Evolutionary conservation across 352 stramenopile species (phyloP).

Genomic region (Blastocystis sp.): DNA sequence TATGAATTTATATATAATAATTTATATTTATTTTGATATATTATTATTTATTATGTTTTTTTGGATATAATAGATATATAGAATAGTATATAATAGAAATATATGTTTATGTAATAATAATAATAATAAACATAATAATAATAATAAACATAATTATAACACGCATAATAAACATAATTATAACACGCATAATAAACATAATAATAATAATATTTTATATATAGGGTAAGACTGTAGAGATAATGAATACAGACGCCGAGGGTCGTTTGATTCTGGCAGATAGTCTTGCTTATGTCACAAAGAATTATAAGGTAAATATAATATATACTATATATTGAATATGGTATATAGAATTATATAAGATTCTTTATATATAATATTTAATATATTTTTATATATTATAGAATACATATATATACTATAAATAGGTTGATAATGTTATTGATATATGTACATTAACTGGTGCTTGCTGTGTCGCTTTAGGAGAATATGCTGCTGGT

Average conservation of each 20-base stretch:
- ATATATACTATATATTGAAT: too few relatives aligned
- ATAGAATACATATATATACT: not conserved
- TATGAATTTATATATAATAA: not conserved
- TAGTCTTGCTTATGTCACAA: slow-evolving; percentile 54
- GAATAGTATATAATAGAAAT: too few relatives aligned
- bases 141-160: too few relatives aligned
- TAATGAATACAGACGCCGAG: slow-evolving; percentile 73
- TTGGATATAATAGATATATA: not conserved
- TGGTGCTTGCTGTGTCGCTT: slow-evolving; percentile 61
- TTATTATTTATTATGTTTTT: not conserved
- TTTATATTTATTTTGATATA: too few relatives aligned
- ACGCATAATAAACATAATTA: too few relatives aligned
- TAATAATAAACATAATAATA: too few relatives aligned
- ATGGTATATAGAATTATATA: slow-evolving; percentile 3
- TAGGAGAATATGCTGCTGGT: slow-evolving; percentile 57
- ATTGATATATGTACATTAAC: slow-evolving; percentile 77
- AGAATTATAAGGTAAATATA: slow-evolving; percentile 62
- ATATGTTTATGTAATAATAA: too few relatives aligned
- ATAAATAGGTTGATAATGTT: slow-evolving; percentile 58
- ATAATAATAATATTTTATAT: not conserved
- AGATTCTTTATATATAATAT: slow-evolving; percentile 6
- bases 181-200: too few relatives aligned
- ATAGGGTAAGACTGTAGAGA: slow-evolving; percentile 61
- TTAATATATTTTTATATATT: slow-evolving; percentile 26
- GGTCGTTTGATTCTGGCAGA: slow-evolving; percentile 67